These are phyloP conservation scores for Syzygium oleosum DNA, from an alignment of 345 rosid species.

Conservation along the genomic window DNA sequence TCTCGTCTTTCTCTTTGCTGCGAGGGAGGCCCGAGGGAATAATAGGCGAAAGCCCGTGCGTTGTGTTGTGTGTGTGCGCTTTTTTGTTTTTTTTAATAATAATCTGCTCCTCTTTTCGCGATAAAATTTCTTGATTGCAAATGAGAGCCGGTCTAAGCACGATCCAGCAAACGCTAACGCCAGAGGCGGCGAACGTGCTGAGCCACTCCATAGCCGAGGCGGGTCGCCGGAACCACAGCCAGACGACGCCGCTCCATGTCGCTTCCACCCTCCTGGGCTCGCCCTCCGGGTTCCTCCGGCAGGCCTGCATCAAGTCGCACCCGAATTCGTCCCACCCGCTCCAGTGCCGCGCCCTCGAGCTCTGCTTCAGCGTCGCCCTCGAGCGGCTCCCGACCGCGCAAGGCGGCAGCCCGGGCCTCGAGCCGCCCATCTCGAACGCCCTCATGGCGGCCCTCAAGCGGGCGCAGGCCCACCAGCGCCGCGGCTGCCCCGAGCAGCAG, in stretches of 20 bases:
- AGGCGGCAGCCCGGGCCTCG: conserved; percentile 31
- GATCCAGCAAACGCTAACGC: conserved; percentile 95
- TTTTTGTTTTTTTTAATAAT: too few relatives aligned
- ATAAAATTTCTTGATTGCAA: conserved; percentile 1
- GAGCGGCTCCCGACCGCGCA: conserved; percentile 78
- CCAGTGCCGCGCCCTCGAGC: conserved; percentile 99
- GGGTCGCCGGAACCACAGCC: conserved; percentile 81
- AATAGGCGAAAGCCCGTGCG: too few relatives aligned
- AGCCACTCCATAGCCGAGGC: conserved; percentile 93
- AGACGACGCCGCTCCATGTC: conserved; percentile 94
- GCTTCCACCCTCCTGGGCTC: conserved; percentile 83
- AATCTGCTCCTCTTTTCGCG: neutral
- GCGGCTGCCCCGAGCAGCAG: conserved; percentile 98
- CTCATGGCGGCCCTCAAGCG: conserved; percentile 95
- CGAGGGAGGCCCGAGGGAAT: too few relatives aligned
- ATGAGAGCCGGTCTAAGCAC: conserved; percentile 97
- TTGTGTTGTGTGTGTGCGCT: accelerated
- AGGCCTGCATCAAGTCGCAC: conserved; percentile 96
- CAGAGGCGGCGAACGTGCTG: conserved; percentile 88
- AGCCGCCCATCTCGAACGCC: conserved; percentile 94
- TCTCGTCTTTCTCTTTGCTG: neutral
- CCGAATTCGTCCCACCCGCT: conserved; percentile 97
- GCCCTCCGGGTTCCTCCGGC: conserved; percentile 84
- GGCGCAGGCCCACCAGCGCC: conserved; percentile 97
- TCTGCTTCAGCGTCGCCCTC: conserved; percentile 97